phyloP scores from a whole-genome alignment of 306 rosid species.

The Urtica urens region DNA sequence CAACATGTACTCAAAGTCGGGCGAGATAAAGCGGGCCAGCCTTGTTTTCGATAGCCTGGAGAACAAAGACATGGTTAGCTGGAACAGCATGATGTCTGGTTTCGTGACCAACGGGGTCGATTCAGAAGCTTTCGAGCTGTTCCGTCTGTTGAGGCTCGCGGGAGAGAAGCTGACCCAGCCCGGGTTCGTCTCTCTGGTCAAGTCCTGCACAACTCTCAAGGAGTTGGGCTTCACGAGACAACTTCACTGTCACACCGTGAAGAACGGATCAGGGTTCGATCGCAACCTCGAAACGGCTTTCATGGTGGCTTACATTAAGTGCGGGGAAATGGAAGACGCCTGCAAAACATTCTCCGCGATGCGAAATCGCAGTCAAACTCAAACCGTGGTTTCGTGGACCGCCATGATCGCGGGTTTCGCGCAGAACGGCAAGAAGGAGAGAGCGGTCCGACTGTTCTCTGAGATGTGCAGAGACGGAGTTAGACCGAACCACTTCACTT shows the following conservation, averaged over 20 bases:
- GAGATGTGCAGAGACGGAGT: constrained; percentile 59
- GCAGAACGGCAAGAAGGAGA: constrained; percentile 46
- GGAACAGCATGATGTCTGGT: constrained; percentile 74
- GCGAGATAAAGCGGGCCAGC: constrained; percentile 45
- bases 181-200: constrained; percentile 45
- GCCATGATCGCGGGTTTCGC: constrained; percentile 70
- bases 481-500: constrained; percentile 70
- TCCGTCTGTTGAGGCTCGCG: constrained; percentile 40
- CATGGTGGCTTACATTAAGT: constrained; percentile 59
- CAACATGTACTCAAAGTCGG: constrained; percentile 56
- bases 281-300: constrained; percentile 47
- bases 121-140: constrained; percentile 49
- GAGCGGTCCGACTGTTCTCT: constrained; percentile 49
- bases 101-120: constrained; percentile 41
- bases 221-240: constrained; percentile 38
- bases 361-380: constrained; percentile 26
- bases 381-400: constrained; percentile 77
- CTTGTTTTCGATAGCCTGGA: constrained; percentile 47
- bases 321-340: constrained; percentile 52
- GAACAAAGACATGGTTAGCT: constrained; percentile 47
- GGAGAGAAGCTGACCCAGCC: constrained; percentile 42
- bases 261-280: constrained; percentile 40
- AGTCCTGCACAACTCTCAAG: constrained; percentile 45
- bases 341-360: constrained; percentile 37
- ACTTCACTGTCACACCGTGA: constrained; percentile 54